Percentiles rank a stretch among this genome's conserved stretches.
These are phyloP conservation scores for Cladophialophora yegresii DNA, from an alignment of 2,329 filamentous ascomycete genomes.

Conservation along the genomic window DNA sequence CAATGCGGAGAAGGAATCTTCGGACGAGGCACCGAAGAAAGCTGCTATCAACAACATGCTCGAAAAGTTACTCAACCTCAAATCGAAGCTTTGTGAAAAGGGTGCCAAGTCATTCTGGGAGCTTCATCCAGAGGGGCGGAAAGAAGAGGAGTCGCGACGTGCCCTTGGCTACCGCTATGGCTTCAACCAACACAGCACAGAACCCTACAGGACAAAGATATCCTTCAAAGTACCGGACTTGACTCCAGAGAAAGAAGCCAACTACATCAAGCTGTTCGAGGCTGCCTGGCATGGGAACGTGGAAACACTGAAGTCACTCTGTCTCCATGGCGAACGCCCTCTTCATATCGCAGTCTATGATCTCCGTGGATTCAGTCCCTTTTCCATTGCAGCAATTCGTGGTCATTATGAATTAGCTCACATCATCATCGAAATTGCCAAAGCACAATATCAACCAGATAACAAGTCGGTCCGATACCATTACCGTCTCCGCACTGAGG, in stretches of 20 bases:
- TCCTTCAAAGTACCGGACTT: conserved; percentile 54
- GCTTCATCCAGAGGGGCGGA: conserved; percentile 61
- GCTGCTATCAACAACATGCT: conserved; percentile 57
- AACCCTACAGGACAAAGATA: conserved; percentile 55
- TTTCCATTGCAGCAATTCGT: conserved; percentile 67
- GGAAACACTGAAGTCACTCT: conserved; percentile 65
- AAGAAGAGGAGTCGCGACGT: conserved; percentile 43
- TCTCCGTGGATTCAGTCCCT: conserved; percentile 56
- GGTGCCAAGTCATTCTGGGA: conserved; percentile 69
- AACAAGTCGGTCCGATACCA: conserved; percentile 54
- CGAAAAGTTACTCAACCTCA: conserved; percentile 57
- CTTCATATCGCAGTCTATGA: conserved; percentile 66
- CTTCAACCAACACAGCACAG: conserved; percentile 18
- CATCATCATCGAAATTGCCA: conserved; percentile 68
- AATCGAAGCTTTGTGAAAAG: conserved; percentile 56
- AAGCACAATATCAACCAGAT: conserved; percentile 65
- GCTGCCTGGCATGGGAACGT: conserved; percentile 72
- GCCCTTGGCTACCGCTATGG: conserved; percentile 12
- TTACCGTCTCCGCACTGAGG: conserved; percentile 44
- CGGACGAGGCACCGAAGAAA: conserved; percentile 54
- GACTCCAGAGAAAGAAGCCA: conserved; percentile 57
- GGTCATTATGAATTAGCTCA: conserved; percentile 66
- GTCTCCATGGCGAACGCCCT: conserved; percentile 63
- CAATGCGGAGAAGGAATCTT: conserved; percentile 36
- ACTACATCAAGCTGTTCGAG: conserved; percentile 63